Base-by-base conservation (phyloP, 331 rosid species). In the Pyrus hybrid region DNA sequence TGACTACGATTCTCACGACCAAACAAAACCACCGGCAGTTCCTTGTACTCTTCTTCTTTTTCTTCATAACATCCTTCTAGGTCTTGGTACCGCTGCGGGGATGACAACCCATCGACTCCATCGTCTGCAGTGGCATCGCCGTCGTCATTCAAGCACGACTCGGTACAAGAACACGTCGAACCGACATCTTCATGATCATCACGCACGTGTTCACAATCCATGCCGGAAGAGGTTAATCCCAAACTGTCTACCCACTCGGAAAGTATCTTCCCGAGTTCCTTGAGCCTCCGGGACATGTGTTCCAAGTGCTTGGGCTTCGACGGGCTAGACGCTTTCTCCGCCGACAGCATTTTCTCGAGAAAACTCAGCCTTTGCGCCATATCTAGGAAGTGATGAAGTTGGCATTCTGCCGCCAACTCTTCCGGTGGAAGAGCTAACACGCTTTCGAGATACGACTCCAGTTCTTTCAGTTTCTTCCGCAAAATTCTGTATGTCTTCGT, bases 121-220 rank as follows among this genome's bases (percentile, higher is more conserved):
- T 78, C 84, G 6, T 57, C 72, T 5, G 7, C 23, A 2, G 30
- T 10, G 20, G 28, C 82, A 2, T 84, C 87, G 1, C 77, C 83
- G 9, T 86, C 96, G 21, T 89, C 94, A 57, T 83, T 72, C 9
- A 84, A 63, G 37, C 87, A 78, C 0, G 90, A 91, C 45, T 87
- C 87, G 4, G 86, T 86, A 70, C 87, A 82, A 56, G 90, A 86
- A 73, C 88, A 90, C 25, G 74, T 6, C 7, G 90, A 85, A 12
- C 58, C 81, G 4, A 72, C 77, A n/a, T 78, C 89, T 0, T 20
- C 70, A 0, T 65, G 81, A 7, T 69, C 76, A 5, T 12, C 80
- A 51, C 1, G 57, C 21, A 51, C 57, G 57, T 51, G 21, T 3
- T 51, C 57, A 51, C 57, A 17, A 51, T 51, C 57, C 1, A 51